Percentiles rank a stretch among this genome's conserved stretches.
phyloP scores from a whole-genome alignment of 192 early-diverging fungal species.

The Rhizophagus prolifer region DNA sequence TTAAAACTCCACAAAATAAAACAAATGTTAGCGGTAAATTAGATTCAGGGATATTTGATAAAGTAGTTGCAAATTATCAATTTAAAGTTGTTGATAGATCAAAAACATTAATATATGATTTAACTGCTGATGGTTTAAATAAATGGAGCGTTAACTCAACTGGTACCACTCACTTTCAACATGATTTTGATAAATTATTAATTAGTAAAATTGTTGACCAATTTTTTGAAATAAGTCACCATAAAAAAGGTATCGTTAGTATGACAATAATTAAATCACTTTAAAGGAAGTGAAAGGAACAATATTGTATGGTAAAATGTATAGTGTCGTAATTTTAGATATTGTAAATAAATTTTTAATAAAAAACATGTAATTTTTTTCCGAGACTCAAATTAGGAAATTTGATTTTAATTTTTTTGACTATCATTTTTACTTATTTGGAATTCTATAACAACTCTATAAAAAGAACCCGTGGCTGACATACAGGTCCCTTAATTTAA shows the following conservation, averaged over 20 bases:
- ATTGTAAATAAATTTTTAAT: no score
- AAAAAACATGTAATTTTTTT: no score
- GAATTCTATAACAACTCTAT: no score
- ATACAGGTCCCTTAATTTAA: no score
- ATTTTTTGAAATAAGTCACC: background rate
- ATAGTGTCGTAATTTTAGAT: no score
- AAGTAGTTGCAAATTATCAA: background rate
- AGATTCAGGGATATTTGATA: background rate
- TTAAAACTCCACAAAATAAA: background rate
- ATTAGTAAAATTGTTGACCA: background rate
- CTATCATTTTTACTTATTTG: no score
- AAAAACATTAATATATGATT: background rate
- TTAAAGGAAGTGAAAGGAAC: background rate
- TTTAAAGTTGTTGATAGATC: background rate
- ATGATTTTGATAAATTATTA: background rate
- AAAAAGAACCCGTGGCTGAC: no score
- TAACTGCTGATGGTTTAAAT: background rate
- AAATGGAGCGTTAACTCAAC: background rate
- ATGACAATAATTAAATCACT: background rate
- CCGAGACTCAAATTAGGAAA: no score
- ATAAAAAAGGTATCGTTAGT: background rate
- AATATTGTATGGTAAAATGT: conserved; percentile 20
- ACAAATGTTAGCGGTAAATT: background rate
- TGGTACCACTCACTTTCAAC: background rate
- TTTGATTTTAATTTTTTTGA: no score